These are phyloP conservation scores for Leccinum pachyderme DNA, from an alignment of 1,284 basidiomycete genomes.

Conservation along the genomic window DNA sequence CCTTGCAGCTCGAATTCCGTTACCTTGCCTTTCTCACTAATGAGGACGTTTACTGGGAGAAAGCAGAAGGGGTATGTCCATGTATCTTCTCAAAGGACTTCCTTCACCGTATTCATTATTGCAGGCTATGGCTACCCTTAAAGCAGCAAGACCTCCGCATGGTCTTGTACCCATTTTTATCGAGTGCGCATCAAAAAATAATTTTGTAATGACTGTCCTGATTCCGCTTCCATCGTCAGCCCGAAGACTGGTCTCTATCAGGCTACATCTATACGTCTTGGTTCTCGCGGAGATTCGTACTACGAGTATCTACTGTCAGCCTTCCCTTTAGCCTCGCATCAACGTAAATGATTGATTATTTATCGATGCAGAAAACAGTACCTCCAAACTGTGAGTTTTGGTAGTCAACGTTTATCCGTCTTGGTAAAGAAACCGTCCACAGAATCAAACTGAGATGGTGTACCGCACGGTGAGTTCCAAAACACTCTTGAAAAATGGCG, in stretches of 20 bases:
- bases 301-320: constrained; percentile 88
- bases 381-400: constrained; percentile 63
- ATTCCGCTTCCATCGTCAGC: constrained; percentile 37
- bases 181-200: constrained; percentile 44
- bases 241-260: constrained; percentile 68
- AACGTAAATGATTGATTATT: neutral
- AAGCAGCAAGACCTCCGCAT: constrained; percentile 57
- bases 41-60: constrained; percentile 78
- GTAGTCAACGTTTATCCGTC: neutral
- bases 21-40: constrained; percentile 84
- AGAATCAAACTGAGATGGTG: constrained; percentile 76
- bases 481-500: neutral
- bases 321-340: neutral
- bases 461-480: constrained; percentile 64
- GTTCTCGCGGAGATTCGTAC: constrained; percentile 92
- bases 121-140: constrained; percentile 75
- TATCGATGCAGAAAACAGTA: constrained; percentile 65
- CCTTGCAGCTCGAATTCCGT: constrained; percentile 86
- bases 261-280: constrained; percentile 80
- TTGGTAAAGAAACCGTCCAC: constrained; percentile 28
- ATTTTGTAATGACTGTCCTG: constrained; percentile 9
- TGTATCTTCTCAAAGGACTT: neutral
- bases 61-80: constrained; percentile 65
- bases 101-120: constrained; percentile 1
- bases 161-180: constrained; percentile 87